phyloP scores from a whole-genome alignment of 1,139 yeast genomes.

The Diutina siamensis region DNA sequence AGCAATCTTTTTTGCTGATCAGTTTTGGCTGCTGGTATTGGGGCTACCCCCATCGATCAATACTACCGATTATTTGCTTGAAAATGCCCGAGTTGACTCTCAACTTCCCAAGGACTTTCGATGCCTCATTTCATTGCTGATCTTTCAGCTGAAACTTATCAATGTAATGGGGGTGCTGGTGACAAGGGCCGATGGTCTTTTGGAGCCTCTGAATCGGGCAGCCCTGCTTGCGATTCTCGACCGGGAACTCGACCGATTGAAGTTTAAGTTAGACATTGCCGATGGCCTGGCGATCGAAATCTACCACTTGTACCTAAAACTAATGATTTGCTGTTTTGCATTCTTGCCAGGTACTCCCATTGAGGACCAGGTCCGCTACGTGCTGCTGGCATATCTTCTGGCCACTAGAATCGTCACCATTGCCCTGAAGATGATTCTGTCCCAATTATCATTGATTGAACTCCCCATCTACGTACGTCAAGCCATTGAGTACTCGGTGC shows the following conservation, averaged over 20 bases:
- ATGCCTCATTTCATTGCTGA: conserved; percentile 60
- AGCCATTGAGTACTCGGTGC: conserved; percentile 70
- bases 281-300: conserved; percentile 64
- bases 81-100: conserved; percentile 62
- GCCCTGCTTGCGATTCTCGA: conserved; percentile 67
- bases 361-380: conserved; percentile 79
- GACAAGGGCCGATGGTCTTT: conserved; percentile 80
- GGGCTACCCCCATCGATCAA: conserved; percentile 79
- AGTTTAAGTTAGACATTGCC: conserved; percentile 48
- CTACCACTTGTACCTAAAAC: conserved; percentile 64
- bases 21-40: conserved; percentile 79
- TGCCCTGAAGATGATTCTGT: conserved; percentile 50
- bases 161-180: conserved; percentile 84
- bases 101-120: conserved; percentile 62
- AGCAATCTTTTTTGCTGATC: conserved; percentile 78
- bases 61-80: conserved; percentile 74
- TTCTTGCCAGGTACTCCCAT: conserved; percentile 86
- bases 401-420: conserved; percentile 78
- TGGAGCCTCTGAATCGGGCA: conserved; percentile 76
- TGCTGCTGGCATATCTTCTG: conserved; percentile 67
- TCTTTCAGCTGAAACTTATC: conserved; percentile 76
- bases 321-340: conserved; percentile 82
- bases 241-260: conserved; percentile 64
- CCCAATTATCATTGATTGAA: conserved; percentile 63
- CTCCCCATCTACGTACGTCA: conserved; percentile 83